Conservation (phyloP, 192 early-diverging fungal genomes). For the Backusella sp. region DNA sequence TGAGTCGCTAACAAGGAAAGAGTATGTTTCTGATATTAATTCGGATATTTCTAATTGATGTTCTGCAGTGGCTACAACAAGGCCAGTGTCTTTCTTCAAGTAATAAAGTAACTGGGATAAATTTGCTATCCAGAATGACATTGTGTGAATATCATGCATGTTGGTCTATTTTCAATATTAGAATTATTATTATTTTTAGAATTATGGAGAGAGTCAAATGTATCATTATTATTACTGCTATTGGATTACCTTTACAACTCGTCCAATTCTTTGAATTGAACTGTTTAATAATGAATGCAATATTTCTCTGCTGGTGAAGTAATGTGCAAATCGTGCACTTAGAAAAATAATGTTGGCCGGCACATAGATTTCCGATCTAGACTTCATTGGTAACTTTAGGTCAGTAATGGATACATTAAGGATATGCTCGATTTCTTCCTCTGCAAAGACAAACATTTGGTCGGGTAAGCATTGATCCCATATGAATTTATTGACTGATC, state of each 20-base stretch:
- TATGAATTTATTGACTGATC: constrained; percentile 53
- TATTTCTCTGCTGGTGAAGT: constrained; percentile 72
- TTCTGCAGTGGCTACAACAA: constrained; percentile 69
- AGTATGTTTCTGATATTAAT: constrained; percentile 71
- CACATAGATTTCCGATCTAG: constrained; percentile 62
- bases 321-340: constrained; percentile 85
- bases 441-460: constrained; percentile 95
- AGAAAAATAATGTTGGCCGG: constrained; percentile 89
- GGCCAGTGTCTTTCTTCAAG: constrained; percentile 80
- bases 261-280: constrained; percentile 55
- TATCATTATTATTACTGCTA: background rate
- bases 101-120: constrained; percentile 80
- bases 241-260: constrained; percentile 47
- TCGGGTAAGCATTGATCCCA: constrained; percentile 83
- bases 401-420: constrained; percentile 69
- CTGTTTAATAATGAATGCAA: constrained; percentile 65
- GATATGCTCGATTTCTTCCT: constrained; percentile 67
- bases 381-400: constrained; percentile 58
- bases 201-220: background rate
- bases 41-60: constrained; percentile 80
- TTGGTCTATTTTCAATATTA: constrained; percentile 31
- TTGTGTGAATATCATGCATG: constrained; percentile 54
- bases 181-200: background rate
- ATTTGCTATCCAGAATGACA: constrained; percentile 89
- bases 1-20: constrained; percentile 60